Conservation (phyloP, 352 stramenopile species). For the Pythium sp. region DNA sequence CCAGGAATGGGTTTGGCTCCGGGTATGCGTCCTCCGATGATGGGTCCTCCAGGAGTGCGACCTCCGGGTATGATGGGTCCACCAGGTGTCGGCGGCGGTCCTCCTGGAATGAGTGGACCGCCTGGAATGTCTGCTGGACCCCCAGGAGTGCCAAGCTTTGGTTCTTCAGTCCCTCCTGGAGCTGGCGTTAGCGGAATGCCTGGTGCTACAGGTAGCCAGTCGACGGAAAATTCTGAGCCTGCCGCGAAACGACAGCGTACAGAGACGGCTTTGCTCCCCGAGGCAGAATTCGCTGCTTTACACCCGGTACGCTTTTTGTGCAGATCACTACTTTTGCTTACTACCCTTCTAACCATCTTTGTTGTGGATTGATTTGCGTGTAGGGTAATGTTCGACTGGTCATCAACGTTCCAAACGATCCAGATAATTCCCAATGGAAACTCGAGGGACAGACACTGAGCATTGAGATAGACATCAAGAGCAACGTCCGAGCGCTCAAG, state of each 20-base stretch:
- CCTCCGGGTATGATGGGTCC: constrained; percentile 33
- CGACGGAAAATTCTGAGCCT: constrained; percentile 39
- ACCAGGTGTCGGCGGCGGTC: constrained; percentile 24
- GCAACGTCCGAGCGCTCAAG: constrained; percentile 92
- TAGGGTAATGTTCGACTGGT: constrained; percentile 65
- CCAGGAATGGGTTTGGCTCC: constrained; percentile 24
- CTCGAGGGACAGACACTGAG: constrained; percentile 92
- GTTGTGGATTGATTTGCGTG: constrained; percentile 8
- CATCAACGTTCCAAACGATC: constrained; percentile 85
- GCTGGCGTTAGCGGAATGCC: background rate
- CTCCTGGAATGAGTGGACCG: constrained; percentile 15
- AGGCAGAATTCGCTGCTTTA: constrained; percentile 72
- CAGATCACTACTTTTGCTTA: background rate
- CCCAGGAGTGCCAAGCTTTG: constrained; percentile 13
- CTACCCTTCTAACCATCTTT: constrained; percentile 6
- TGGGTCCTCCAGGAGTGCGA: constrained; percentile 25
- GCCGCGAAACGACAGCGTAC: constrained; percentile 70
- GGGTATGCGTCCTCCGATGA: constrained; percentile 22
- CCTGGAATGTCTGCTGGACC: constrained; percentile 14
- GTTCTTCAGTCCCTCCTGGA: background rate
- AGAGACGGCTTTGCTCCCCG: constrained; percentile 60
- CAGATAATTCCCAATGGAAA: constrained; percentile 90
- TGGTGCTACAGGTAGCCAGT: constrained; percentile 4
- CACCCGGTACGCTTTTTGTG: constrained; percentile 53
- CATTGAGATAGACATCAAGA: constrained; percentile 85